Base-by-base conservation (phyloP, 352 stramenopile genomes). In the Pythium periplocum region DNA sequence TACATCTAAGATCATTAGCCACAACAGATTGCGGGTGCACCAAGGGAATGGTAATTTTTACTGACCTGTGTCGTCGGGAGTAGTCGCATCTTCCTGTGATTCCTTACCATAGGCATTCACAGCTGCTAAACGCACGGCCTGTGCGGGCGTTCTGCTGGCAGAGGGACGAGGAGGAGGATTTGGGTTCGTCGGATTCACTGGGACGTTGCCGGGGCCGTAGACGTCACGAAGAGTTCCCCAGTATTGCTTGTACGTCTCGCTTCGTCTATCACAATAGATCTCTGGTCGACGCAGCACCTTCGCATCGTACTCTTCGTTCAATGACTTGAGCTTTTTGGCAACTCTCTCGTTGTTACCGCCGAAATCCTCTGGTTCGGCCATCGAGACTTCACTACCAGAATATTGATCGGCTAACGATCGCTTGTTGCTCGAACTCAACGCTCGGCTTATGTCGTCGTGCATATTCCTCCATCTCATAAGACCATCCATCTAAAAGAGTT, bases 291-390 rank as follows among this genome's bases (percentile, higher is more conserved):
- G 69, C 42, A 85, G 68, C 45, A 68, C 71, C 41, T 78, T 86
- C 30, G 75, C 77, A 45, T 82, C 69, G 62, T 83, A 90, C 63
- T 88, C 77, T n/a, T 73, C 75, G 40, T 90, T 77, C 10, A 88
- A 62, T 9, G 74, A 85, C 52, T 78, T 83, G 38, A 88, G 73
- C 55, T 87, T 88, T 53, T 86, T 85, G 17, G 75, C 75, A 37
- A 83, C 75, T n/a, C 66, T 68, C 46, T 86, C 73, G 47, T 80
- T 83, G 67, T 86, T 85, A 35, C 67, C 55, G 3, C 64, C 63
- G 9, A 90, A 76, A 31, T 86, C 76, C 10, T 75, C 74, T 1
- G 72, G 77, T 50, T 88, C 70, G 9, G 59, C 71, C 51, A 73
- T 60, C 0, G 53, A 17, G 42, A 41, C 34, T 4, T 62, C 49